These are phyloP conservation scores for Pleodorina starrii DNA, from an alignment of 139 green algal species.

Conservation along the genomic window DNA sequence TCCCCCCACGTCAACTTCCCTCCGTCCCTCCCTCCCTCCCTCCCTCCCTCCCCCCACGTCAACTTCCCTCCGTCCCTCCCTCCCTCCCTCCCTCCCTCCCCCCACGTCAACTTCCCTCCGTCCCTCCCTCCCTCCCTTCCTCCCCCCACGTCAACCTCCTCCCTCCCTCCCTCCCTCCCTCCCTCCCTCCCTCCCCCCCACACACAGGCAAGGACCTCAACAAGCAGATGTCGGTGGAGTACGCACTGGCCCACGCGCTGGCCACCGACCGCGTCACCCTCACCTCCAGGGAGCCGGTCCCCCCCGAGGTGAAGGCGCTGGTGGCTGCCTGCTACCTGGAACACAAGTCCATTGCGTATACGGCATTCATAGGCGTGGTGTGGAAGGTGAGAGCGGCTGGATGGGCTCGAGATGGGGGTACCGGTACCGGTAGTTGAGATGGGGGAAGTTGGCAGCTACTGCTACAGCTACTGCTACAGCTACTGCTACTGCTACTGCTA, in stretches of 20 bases:
- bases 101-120: too few relatives aligned
- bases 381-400: slow-evolving; percentile 11
- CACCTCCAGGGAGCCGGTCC: slow-evolving; percentile 6
- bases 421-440: too few relatives aligned
- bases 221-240: slow-evolving; percentile 43
- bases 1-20: too few relatives aligned
- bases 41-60: too few relatives aligned
- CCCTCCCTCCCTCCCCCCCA: not conserved
- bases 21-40: too few relatives aligned
- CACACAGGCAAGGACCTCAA: slow-evolving; percentile 14
- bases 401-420: too few relatives aligned
- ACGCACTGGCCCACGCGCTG: not conserved
- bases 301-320: slow-evolving; percentile 17
- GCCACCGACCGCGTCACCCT: not conserved
- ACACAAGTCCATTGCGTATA: slow-evolving; percentile 19
- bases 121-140: not conserved
- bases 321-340: slow-evolving; percentile 42
- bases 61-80: too few relatives aligned
- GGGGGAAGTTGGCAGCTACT: too few relatives aligned
- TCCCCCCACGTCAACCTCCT: not conserved
- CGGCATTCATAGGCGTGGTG: not conserved
- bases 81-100: too few relatives aligned
- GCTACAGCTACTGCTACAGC: too few relatives aligned
- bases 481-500: too few relatives aligned
- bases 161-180: not conserved